Percentiles rank a stretch among this genome's conserved stretches.
Conservation (phyloP, 2,329 filamentous ascomycete species). For the Tolypocladium ophioglossoides region DNA sequence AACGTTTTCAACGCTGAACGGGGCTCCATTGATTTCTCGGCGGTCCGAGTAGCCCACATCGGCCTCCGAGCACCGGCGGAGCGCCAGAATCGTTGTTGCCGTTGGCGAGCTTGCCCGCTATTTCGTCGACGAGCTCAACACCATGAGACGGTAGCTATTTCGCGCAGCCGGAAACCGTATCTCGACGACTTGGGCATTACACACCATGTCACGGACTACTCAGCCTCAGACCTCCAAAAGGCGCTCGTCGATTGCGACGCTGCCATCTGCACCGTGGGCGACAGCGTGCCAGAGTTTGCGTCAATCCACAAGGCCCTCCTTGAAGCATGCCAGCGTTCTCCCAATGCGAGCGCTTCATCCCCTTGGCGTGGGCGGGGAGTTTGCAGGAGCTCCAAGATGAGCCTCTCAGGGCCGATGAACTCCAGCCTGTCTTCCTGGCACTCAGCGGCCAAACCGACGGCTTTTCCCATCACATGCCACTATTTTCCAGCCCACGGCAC, state of each 20-base stretch:
- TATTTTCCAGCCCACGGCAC: too few relatives aligned
- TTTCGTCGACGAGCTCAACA: constrained; percentile 2
- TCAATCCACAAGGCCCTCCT: constrained; percentile 2
- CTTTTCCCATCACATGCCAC: too few relatives aligned
- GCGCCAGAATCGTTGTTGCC: constrained; percentile 1
- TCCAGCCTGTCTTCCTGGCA: neutral
- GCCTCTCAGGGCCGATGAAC: constrained; percentile 1
- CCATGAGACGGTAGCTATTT: neutral
- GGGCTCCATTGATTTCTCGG: neutral
- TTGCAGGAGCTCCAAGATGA: constrained; percentile 2
- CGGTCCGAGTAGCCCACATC: neutral
- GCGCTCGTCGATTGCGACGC: constrained; percentile 2
- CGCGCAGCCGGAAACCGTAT: constrained; percentile 2
- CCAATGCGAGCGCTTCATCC: constrained; percentile 4
- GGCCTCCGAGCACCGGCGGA: too few relatives aligned
- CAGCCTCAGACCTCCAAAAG: neutral
- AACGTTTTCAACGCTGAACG: neutral
- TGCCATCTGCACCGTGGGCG: constrained; percentile 1
- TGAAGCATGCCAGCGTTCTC: constrained; percentile 1
- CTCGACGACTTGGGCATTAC: neutral
- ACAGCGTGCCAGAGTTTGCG: neutral
- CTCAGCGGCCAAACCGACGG: neutral
- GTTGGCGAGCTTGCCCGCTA: constrained; percentile 3
- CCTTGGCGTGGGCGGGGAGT: constrained; percentile 2
- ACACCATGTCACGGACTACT: constrained; percentile 1